These are phyloP conservation scores for Prunus dulcis DNA, from an alignment of 306 rosid genomes.

Conservation along the genomic window DNA sequence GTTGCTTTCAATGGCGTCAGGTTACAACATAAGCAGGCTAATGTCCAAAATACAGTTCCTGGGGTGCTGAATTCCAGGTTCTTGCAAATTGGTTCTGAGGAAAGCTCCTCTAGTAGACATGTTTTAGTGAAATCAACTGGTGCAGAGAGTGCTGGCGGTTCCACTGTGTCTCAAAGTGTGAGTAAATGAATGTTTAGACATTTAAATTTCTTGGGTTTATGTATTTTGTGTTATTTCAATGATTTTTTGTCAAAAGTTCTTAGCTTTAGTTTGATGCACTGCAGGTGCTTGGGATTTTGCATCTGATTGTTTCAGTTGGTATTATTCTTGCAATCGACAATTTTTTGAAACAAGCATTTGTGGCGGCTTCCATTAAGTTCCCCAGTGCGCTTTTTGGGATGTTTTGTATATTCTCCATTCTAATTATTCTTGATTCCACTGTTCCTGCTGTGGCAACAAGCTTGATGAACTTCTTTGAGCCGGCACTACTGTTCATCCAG, in stretches of 20 bases:
- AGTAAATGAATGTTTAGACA: neutral
- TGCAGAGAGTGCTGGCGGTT: constrained; percentile 41
- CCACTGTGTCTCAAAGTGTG: constrained; percentile 51
- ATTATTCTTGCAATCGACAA: constrained; percentile 59
- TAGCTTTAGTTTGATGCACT: neutral
- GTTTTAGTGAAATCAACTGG: constrained; percentile 40
- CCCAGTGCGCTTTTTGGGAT: constrained; percentile 95
- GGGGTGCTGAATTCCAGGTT: constrained; percentile 25
- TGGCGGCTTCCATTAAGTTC: constrained; percentile 73
- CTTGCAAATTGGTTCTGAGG: constrained; percentile 37
- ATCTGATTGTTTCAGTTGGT: constrained; percentile 74
- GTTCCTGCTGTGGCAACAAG: constrained; percentile 61
- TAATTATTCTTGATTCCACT: constrained; percentile 61
- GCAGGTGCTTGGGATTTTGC: constrained; percentile 57
- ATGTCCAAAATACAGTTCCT: constrained; percentile 10
- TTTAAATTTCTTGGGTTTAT: neutral
- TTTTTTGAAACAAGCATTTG: constrained; percentile 63
- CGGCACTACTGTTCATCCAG: constrained; percentile 82
- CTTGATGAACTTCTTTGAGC: constrained; percentile 75
- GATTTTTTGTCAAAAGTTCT: neutral
- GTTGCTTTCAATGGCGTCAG: constrained; percentile 32
- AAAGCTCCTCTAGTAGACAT: constrained; percentile 23
- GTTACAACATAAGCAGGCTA: constrained; percentile 1
- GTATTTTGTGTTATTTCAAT: neutral
- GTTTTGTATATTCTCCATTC: constrained; percentile 85